Percentiles rank a stretch among this genome's conserved stretches.
phyloP scores from a whole-genome alignment of 805 yeast species.

The Jamesozyma piceae region DNA sequence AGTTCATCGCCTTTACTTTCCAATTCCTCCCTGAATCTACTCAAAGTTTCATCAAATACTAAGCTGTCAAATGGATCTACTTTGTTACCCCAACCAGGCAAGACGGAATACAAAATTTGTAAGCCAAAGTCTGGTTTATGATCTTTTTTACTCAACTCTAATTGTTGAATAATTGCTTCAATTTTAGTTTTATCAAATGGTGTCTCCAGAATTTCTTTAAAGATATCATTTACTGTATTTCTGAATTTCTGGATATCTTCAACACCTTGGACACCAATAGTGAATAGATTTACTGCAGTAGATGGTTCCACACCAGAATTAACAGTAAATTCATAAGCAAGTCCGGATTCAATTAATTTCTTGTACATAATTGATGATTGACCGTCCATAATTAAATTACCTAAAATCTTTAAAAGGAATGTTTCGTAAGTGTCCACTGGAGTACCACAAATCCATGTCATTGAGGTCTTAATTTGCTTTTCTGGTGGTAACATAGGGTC shows the following conservation, averaged over 20 bases:
- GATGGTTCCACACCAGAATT: conserved; percentile 82
- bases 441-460: conserved; percentile 81
- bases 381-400: conserved; percentile 72
- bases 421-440: conserved; percentile 62
- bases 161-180: conserved; percentile 81
- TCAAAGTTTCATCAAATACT: conserved; percentile 53
- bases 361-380: conserved; percentile 87
- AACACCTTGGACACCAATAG: conserved; percentile 79
- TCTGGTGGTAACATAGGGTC: conserved; percentile 66
- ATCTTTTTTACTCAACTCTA: conserved; percentile 74
- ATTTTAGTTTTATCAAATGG: conserved; percentile 52
- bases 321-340: conserved; percentile 78
- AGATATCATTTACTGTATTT: conserved; percentile 36
- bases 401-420: conserved; percentile 61
- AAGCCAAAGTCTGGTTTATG: conserved; percentile 88
- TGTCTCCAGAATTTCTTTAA: conserved; percentile 35
- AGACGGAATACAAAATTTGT: conserved; percentile 57
- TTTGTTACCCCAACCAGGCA: conserved; percentile 81
- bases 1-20: conserved; percentile 41
- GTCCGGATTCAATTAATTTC: conserved; percentile 72
- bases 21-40: conserved; percentile 54
- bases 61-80: conserved; percentile 65
- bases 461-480: conserved; percentile 66
- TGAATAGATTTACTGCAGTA: conserved; percentile 66
- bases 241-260: conserved; percentile 42